These are phyloP conservation scores for Carpediemonas membranifera DNA, from an alignment of 78 protist genomes.

Conservation along the genomic window DNA sequence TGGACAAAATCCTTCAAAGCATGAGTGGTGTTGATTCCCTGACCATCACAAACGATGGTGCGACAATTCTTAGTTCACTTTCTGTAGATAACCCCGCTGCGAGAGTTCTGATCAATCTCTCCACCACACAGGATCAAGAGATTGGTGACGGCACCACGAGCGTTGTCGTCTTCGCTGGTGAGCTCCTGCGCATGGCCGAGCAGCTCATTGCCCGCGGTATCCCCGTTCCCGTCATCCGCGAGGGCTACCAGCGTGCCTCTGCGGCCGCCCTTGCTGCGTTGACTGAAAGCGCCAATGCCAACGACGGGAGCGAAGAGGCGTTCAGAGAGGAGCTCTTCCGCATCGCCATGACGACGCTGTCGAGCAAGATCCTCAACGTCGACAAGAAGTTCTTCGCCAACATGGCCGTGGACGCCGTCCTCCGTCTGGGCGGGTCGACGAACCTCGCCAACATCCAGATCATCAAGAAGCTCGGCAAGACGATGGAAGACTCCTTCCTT, in stretches of 20 bases:
- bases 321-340: conserved; percentile 72
- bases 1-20: conserved; percentile 89
- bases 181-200: conserved; percentile 90
- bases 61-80: conserved; percentile 85
- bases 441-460: conserved; percentile 10
- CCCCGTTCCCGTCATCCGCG: conserved; percentile 91
- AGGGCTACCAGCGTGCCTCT: conserved; percentile 53
- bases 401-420: conserved; percentile 87
- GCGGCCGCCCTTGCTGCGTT: conserved; percentile 68
- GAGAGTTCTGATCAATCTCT: conserved; percentile 52
- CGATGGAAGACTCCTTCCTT: conserved; percentile 75
- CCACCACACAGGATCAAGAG: conserved; percentile 75
- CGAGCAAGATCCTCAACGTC: conserved; percentile 70
- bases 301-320: conserved; percentile 18
- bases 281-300: conserved; percentile 36
- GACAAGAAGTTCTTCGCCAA: conserved; percentile 81
- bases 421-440: conserved; percentile 43
- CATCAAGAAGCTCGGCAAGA: conserved; percentile 86
- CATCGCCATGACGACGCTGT: conserved; percentile 90
- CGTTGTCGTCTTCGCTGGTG: conserved; percentile 89
- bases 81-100: conserved; percentile 19
- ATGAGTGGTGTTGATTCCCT: not conserved
- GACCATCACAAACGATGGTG: conserved; percentile 99
- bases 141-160: conserved; percentile 95
- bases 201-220: conserved; percentile 67